These are phyloP conservation scores for Suhomyces yuchorum DNA, from an alignment of 1,139 yeast species.

Conservation along the genomic window DNA sequence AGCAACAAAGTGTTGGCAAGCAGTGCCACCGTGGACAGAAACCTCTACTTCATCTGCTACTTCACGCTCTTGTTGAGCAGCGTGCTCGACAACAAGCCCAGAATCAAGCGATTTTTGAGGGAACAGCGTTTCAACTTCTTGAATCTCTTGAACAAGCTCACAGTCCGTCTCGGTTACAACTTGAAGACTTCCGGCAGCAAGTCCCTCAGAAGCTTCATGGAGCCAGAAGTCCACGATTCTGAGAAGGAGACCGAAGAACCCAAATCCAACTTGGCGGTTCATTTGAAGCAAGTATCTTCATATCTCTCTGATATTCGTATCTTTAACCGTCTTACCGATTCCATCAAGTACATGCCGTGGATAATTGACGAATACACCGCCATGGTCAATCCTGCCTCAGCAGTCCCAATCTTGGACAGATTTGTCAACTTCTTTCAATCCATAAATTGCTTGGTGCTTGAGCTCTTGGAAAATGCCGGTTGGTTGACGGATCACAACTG, in stretches of 20 bases:
- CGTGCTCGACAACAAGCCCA: constrained; percentile 41
- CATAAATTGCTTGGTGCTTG: constrained; percentile 47
- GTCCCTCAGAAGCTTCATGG: constrained; percentile 9
- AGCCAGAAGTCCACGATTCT: neutral
- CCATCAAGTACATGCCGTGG: constrained; percentile 55
- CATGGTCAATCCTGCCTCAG: constrained; percentile 27
- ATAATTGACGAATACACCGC: constrained; percentile 42
- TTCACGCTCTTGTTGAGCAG: constrained; percentile 45
- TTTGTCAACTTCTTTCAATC: constrained; percentile 44
- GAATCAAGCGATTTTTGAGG: constrained; percentile 33
- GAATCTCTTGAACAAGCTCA: constrained; percentile 19
- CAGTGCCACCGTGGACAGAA: constrained; percentile 42
- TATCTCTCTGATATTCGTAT: constrained; percentile 56
- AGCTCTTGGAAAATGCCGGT: constrained; percentile 58
- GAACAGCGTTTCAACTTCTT: constrained; percentile 31
- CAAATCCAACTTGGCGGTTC: constrained; percentile 36
- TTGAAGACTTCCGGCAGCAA: constrained; percentile 23
- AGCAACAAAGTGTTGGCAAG: constrained; percentile 42
- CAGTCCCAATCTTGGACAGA: constrained; percentile 35
- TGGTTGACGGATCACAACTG: constrained; percentile 60
- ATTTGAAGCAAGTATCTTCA: constrained; percentile 44
- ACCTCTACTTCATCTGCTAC: constrained; percentile 48
- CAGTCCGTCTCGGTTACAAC: constrained; percentile 20
- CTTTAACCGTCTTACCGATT: constrained; percentile 55
- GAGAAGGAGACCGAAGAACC: constrained; percentile 12